Evolutionary conservation across 1,139 yeast genomes (phyloP).

Genomic region (Sugiyamaella paludigena): DNA sequence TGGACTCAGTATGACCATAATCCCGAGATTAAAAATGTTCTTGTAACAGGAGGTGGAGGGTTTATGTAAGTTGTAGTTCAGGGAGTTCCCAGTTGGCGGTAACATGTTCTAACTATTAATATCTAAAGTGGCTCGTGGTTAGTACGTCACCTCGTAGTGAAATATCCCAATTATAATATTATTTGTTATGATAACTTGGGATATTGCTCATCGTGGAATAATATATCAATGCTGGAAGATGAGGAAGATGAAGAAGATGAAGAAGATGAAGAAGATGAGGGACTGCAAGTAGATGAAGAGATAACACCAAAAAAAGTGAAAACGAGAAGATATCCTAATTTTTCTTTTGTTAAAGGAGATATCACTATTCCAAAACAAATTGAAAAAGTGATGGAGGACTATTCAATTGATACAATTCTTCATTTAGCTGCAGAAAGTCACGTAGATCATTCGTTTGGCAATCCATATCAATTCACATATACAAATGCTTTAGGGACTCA

Average conservation of each 20-base stretch:
- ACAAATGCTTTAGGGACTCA: constrained; percentile 54
- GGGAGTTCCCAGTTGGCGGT: not conserved
- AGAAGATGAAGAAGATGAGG: no score
- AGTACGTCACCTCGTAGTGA: constrained; percentile 41
- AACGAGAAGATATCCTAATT: constrained; percentile 32
- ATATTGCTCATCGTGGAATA: constrained; percentile 35
- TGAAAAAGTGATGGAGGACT: constrained; percentile 25
- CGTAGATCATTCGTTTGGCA: constrained; percentile 53
- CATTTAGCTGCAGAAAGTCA: constrained; percentile 61
- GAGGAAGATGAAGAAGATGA: no score
- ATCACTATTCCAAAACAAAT: constrained; percentile 37
- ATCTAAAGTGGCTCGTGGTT: constrained; percentile 41
- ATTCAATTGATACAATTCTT: constrained; percentile 42
- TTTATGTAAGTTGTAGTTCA: constrained; percentile 40
- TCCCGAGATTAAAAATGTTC: constrained; percentile 32
- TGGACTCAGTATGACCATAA: constrained; percentile 24
- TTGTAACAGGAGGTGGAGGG: constrained; percentile 62
- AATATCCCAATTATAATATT: constrained; percentile 44
- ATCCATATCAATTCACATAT: constrained; percentile 47
- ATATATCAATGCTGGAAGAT: constrained; percentile 26
- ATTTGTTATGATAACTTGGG: constrained; percentile 51
- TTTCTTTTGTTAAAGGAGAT: constrained; percentile 41
- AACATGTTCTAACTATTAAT: constrained; percentile 10
- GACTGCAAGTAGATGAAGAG: no score
- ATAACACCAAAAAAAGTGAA: no score